phyloP scores from a whole-genome alignment of 495 filamentous ascomycete genomes.

The Saxispiralis lemnorum region DNA sequence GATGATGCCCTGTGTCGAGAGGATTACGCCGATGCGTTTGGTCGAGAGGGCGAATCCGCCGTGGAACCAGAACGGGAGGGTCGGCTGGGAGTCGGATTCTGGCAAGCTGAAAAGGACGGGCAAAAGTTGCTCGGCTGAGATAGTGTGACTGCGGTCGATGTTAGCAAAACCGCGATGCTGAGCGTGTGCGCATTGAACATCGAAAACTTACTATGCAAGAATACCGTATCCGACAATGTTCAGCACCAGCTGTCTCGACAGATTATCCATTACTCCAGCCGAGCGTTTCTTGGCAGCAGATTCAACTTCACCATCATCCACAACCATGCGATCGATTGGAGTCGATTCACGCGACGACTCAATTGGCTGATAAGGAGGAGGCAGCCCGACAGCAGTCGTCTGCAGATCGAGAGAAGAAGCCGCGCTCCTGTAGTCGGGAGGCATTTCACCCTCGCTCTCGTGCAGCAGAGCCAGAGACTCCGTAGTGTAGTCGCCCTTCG shows the following conservation, averaged over 20 bases:
- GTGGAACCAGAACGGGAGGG: slow-evolving; percentile 70
- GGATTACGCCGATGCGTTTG: slow-evolving; percentile 67
- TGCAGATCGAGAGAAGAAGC: slow-evolving; percentile 30
- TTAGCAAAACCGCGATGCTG: slow-evolving; percentile 1
- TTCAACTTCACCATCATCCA: not conserved
- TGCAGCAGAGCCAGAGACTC: slow-evolving; percentile 29
- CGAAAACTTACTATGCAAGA: slow-evolving; percentile 70
- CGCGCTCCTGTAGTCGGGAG: slow-evolving; percentile 47
- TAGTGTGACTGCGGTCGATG: slow-evolving; percentile 47
- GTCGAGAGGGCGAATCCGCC: slow-evolving; percentile 71
- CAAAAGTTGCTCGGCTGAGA: slow-evolving; percentile 85
- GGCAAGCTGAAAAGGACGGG: slow-evolving; percentile 79
- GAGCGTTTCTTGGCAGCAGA: slow-evolving; percentile 1
- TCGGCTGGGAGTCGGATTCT: slow-evolving; percentile 33
- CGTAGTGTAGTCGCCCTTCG: slow-evolving; percentile 25
- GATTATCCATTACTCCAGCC: slow-evolving; percentile 27
- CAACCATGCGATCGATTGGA: too few species aligned
- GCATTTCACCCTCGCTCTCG: slow-evolving; percentile 33
- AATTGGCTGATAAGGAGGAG: slow-evolving; percentile 19
- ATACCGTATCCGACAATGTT: slow-evolving; percentile 83
- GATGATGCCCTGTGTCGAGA: slow-evolving; percentile 78
- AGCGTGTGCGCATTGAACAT: slow-evolving; percentile 2
- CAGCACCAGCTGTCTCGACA: slow-evolving; percentile 64
- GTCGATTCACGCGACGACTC: not conserved
- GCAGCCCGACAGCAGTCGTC: slow-evolving; percentile 12